A percentile compares a stretch with the other conserved stretches of the same genome.
These are phyloP conservation scores for Russula sp. DNA, from an alignment of 768 basidiomycete genomes.

Conservation along the genomic window DNA sequence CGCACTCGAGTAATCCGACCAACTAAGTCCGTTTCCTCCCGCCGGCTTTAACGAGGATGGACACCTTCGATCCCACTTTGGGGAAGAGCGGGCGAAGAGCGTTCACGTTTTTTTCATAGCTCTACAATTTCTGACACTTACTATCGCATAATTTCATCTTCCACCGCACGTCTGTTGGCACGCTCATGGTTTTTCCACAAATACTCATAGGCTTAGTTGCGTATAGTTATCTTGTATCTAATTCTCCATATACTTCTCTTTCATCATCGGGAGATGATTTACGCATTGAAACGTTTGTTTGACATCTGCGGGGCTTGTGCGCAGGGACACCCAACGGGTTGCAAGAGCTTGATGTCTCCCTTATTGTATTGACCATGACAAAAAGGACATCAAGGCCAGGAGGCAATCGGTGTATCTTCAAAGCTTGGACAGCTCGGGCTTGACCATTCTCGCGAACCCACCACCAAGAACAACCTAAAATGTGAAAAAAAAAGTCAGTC, in stretches of 20 bases:
- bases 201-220: too few relatives aligned
- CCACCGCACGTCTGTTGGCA: neutral
- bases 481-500: neutral
- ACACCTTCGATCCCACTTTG: neutral
- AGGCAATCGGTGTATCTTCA: neutral
- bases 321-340: neutral
- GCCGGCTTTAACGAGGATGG: neutral
- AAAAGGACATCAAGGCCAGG: neutral
- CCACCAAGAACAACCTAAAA: slow-evolving; percentile 24
- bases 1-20: neutral
- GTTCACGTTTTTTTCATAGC: neutral
- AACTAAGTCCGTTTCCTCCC: neutral
- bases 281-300: neutral
- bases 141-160: neutral
- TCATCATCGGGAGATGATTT: neutral
- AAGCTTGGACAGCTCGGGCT: slow-evolving; percentile 14
- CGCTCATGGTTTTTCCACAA: neutral
- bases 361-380: neutral
- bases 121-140: neutral
- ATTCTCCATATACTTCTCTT: neutral
- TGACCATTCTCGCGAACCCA: slow-evolving; percentile 19
- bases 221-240: neutral
- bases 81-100: neutral
- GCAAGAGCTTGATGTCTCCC: too few relatives aligned
- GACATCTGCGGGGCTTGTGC: neutral